phyloP scores from a whole-genome alignment of 208 protist genomes.

The Crithidia fasciculata region DNA sequence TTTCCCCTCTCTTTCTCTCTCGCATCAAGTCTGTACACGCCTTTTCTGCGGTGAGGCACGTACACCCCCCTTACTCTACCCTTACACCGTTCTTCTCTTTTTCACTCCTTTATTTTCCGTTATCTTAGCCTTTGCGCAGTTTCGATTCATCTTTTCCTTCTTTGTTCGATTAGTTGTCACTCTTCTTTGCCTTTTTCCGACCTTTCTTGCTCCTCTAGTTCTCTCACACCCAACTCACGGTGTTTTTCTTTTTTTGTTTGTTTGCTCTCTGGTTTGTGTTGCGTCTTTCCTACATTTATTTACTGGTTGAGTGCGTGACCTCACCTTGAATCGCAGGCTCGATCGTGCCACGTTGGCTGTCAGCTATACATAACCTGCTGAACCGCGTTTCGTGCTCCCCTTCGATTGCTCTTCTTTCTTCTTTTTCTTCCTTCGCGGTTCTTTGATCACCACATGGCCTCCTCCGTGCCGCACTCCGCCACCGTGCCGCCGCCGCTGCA shows the following conservation, averaged over 20 bases:
- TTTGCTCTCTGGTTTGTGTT: neutral
- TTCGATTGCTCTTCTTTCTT: neutral
- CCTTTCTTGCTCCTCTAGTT: no score
- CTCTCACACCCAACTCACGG: no score
- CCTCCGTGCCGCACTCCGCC: constrained; percentile 6
- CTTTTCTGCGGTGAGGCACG: no score
- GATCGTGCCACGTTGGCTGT: no score
- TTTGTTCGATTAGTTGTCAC: no score
- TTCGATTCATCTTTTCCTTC: no score
- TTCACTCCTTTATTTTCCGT: neutral
- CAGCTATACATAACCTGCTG: no score
- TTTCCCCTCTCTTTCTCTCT: neutral
- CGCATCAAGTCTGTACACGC: no score
- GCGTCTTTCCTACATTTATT: neutral
- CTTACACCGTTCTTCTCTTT: neutral
- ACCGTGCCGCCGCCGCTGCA: constrained; percentile 13
- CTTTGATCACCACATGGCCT: neutral
- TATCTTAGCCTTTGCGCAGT: neutral
- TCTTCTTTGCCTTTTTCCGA: no score
- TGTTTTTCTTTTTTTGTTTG: constrained; percentile 16
- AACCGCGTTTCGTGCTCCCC: neutral
- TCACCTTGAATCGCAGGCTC: no score
- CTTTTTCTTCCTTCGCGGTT: neutral
- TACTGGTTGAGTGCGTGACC: neutral
- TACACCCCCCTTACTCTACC: no score